Evolutionary conservation across 768 basidiomycete genomes (phyloP).

Genomic region (Dioszegia hungarica): DNA sequence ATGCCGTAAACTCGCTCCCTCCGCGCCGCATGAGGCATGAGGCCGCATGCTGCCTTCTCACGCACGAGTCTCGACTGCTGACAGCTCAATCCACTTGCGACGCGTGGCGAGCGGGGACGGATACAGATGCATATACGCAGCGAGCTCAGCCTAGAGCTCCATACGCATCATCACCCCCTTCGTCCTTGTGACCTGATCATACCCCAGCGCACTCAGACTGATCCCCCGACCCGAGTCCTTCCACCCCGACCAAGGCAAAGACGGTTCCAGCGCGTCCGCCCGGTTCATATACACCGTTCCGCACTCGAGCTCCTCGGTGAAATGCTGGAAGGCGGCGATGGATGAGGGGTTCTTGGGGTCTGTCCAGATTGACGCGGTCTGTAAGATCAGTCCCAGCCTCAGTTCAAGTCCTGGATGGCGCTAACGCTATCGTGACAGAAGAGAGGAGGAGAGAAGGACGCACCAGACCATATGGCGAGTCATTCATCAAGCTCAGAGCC

Average conservation of each 20-base stretch:
- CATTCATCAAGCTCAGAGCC: slow-evolving; percentile 88
- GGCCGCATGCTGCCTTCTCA: too few relatives aligned
- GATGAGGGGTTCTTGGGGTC: slow-evolving; percentile 62
- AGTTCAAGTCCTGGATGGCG: too few relatives aligned
- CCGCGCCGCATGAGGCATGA: too few relatives aligned
- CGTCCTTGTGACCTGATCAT: slow-evolving; percentile 45
- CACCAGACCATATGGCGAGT: slow-evolving; percentile 80
- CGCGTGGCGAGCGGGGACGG: too few relatives aligned
- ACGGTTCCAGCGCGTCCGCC: slow-evolving; percentile 85
- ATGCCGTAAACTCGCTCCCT: background rate
- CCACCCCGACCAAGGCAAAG: slow-evolving; percentile 87
- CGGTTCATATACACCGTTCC: slow-evolving; percentile 94
- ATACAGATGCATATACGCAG: too few relatives aligned
- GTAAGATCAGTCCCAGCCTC: background rate
- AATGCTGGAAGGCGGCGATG: slow-evolving; percentile 61
- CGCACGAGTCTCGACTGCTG: too few relatives aligned
- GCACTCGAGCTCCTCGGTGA: slow-evolving; percentile 69
- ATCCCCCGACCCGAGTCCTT: slow-evolving; percentile 90
- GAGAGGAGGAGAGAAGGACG: slow-evolving; percentile 1
- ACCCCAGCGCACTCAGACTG: slow-evolving; percentile 69
- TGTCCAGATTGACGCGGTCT: slow-evolving; percentile 92
- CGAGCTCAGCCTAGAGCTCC: slow-evolving; percentile 13
- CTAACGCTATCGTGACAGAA: background rate
- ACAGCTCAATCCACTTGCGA: too few relatives aligned
- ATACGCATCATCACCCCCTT: slow-evolving; percentile 48